Evolutionary conservation across 495 filamentous ascomycete species (phyloP).

Genomic region (Cryomyces minteri): DNA sequence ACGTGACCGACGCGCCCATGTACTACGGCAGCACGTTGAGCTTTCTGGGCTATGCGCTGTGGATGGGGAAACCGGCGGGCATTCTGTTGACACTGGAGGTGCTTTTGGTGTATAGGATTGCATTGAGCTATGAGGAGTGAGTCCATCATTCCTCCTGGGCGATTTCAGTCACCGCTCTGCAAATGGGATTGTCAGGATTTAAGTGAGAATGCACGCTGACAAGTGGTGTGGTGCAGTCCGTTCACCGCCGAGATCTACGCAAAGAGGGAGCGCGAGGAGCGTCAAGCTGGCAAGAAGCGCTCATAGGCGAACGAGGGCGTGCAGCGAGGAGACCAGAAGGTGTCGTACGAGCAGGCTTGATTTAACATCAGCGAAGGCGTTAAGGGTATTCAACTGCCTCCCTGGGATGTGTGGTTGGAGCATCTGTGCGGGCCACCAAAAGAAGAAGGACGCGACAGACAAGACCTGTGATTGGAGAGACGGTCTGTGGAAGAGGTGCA

Average conservation of each 20-base stretch:
- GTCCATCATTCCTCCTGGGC: conserved; percentile 3
- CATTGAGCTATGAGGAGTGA: conserved; percentile 67
- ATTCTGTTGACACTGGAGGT: conserved; percentile 60
- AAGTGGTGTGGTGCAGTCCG: conserved; percentile 30
- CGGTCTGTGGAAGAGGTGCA: too few species aligned
- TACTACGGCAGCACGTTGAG: conserved; percentile 87
- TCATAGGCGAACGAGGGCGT: too few species aligned
- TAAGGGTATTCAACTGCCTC: too few species aligned
- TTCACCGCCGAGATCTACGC: conserved; percentile 90
- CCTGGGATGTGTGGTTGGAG: too few species aligned
- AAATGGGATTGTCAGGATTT: too few species aligned
- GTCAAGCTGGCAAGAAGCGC: conserved; percentile 26
- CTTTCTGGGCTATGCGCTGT: conserved; percentile 78
- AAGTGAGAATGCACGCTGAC: neutral
- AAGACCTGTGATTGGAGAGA: too few species aligned
- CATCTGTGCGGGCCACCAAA: too few species aligned
- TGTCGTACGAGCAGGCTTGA: too few species aligned
- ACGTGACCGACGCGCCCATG: conserved; percentile 82
- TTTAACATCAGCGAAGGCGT: too few species aligned
- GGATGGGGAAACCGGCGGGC: conserved; percentile 80
- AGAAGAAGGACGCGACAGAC: too few species aligned
- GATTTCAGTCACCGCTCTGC: too few species aligned
- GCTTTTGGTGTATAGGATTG: conserved; percentile 60
- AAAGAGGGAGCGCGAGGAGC: conserved; percentile 45
- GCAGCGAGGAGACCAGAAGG: too few species aligned